Evolutionary conservation across 805 yeast genomes (phyloP).

Genomic region (Yueomyces sp.): DNA sequence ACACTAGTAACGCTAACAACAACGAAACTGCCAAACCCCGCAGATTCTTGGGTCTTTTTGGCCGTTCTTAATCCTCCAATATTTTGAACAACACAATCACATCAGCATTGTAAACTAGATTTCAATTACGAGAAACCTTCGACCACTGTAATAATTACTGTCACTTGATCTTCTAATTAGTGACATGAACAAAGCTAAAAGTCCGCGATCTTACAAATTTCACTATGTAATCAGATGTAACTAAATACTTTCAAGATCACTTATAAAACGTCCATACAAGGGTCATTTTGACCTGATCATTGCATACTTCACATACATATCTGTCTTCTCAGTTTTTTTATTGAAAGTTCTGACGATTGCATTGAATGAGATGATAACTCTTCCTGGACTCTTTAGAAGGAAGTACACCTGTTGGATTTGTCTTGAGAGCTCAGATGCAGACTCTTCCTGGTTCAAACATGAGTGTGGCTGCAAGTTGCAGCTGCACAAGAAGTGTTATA

Average conservation of each 20-base stretch:
- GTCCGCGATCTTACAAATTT: too few species aligned
- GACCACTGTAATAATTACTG: too few species aligned
- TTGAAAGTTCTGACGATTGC: too few species aligned
- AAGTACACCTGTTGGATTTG: slow-evolving; percentile 20
- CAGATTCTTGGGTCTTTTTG: slow-evolving; percentile 66
- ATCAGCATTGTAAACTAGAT: not conserved
- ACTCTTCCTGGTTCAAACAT: slow-evolving; percentile 13
- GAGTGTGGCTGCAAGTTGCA: slow-evolving; percentile 21
- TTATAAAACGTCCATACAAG: too few species aligned
- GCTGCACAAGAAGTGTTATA: slow-evolving; percentile 17
- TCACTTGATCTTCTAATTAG: too few species aligned
- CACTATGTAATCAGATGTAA: too few species aligned
- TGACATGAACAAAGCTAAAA: too few species aligned
- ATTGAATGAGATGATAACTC: not conserved
- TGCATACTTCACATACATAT: too few species aligned
- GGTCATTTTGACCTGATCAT: too few species aligned
- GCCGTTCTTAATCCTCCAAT: slow-evolving; percentile 25
- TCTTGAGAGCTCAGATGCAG: slow-evolving; percentile 11
- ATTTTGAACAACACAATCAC: not conserved
- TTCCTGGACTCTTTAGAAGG: not conserved
- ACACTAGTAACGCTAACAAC: slow-evolving; percentile 3
- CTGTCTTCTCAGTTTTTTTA: too few species aligned
- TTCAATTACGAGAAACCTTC: too few species aligned
- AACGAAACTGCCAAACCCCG: slow-evolving; percentile 34
- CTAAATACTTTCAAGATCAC: too few species aligned